phyloP scores from a whole-genome alignment of 192 early-diverging fungal genomes.

The Spizellomyces punctatus region DNA sequence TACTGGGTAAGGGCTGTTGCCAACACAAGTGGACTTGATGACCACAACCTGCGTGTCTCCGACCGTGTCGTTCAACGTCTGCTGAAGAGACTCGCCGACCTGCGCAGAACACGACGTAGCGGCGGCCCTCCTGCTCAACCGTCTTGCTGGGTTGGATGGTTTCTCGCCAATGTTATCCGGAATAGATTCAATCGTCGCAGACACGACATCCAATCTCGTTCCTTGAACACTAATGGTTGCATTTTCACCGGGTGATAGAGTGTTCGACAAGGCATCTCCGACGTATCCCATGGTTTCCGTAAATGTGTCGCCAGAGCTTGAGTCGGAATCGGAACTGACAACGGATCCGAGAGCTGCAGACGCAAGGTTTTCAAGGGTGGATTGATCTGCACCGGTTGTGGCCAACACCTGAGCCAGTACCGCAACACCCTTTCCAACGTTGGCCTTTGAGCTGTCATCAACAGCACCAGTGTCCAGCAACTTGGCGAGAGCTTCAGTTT shows the following conservation, averaged over 20 bases:
- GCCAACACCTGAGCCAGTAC: background rate
- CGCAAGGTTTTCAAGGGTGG: background rate
- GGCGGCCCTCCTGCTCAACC: background rate
- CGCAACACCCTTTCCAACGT: background rate
- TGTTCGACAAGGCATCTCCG: background rate
- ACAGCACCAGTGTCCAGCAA: background rate
- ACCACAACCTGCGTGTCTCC: background rate
- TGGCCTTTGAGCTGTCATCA: background rate
- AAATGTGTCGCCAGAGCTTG: background rate
- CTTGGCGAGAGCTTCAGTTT: constrained; percentile 1
- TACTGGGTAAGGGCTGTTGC: background rate
- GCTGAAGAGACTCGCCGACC: background rate
- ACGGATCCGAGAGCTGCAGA: background rate
- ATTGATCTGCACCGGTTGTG: background rate
- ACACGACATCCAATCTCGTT: background rate
- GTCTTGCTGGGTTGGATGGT: background rate
- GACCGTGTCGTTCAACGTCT: background rate
- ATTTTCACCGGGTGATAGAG: background rate
- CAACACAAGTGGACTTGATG: background rate
- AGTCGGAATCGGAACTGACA: background rate
- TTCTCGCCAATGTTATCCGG: background rate
- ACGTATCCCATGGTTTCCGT: background rate
- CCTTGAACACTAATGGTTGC: background rate
- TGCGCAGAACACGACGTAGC: background rate
- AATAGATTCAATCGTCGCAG: background rate